phyloP scores from a whole-genome alignment of 129 eudicot genomes.

The Cynara cardunculus region DNA sequence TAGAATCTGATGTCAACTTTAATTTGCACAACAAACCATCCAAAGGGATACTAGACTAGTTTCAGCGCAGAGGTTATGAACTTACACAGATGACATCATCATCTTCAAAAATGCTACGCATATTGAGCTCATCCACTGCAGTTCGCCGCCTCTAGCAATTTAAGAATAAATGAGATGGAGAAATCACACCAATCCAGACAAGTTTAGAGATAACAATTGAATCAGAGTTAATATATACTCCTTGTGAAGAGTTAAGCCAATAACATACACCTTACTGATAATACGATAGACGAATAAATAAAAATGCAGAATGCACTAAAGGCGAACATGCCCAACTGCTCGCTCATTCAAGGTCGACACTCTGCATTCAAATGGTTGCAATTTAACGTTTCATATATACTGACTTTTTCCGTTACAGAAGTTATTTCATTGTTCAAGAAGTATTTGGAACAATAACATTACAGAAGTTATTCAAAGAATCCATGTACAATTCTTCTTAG shows the following conservation, averaged over 20 bases:
- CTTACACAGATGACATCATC: constrained; percentile 96
- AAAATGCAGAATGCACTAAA: too few relatives aligned
- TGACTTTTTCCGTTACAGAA: background rate
- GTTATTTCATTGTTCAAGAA: background rate
- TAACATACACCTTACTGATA: background rate
- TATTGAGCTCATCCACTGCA: constrained; percentile 89
- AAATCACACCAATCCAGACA: background rate
- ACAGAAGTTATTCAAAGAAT: background rate
- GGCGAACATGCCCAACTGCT: background rate
- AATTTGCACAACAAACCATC: background rate
- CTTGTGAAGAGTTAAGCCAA: background rate
- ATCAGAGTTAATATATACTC: background rate
- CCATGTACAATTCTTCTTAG: background rate
- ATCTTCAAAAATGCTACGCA: constrained; percentile 96
- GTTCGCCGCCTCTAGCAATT: constrained; percentile 83
- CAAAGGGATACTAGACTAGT: background rate
- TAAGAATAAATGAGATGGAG: background rate
- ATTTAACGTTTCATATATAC: background rate
- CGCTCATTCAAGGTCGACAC: background rate
- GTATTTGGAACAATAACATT: background rate
- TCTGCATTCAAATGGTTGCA: background rate
- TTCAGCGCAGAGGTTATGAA: constrained; percentile 6
- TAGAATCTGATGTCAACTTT: background rate
- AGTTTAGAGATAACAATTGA: constrained; percentile 6
- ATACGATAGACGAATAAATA: too few relatives aligned